These are phyloP conservation scores for Cercospora berteroae DNA, from an alignment of 2,329 filamentous ascomycete genomes.

Conservation along the genomic window DNA sequence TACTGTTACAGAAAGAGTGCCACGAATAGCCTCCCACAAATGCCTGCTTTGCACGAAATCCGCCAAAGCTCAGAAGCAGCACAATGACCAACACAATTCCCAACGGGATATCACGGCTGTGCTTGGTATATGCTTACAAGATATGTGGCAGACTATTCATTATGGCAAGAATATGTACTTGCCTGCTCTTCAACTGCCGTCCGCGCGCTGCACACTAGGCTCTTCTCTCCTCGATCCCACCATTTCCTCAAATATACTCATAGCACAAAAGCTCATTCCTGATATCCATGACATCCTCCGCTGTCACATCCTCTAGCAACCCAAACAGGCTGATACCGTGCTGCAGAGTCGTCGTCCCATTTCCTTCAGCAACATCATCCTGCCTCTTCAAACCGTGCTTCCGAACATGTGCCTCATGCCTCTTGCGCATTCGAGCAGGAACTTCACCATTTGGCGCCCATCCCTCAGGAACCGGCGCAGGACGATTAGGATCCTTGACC, in stretches of 20 bases:
- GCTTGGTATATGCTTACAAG: too few relatives aligned
- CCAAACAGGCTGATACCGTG: neutral
- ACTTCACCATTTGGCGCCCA: neutral
- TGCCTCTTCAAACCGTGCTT: neutral
- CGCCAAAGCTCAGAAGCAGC: neutral
- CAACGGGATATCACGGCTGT: neutral
- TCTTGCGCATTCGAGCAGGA: neutral
- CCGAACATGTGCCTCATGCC: neutral
- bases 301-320: neutral
- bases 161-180: neutral
- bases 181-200: neutral
- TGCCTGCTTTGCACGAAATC: neutral
- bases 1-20: neutral
- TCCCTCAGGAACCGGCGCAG: neutral
- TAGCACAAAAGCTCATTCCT: slow-evolving; percentile 2
- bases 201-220: neutral
- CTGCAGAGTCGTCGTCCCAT: neutral
- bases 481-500: neutral
- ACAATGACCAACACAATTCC: neutral
- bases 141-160: neutral
- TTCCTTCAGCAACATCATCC: neutral
- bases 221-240: neutral
- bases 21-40: neutral
- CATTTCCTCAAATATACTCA: neutral
- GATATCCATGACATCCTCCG: slow-evolving; percentile 14